Evolutionary conservation across 2,329 filamentous ascomycete genomes (phyloP).

Genomic region (Trichoderma cornu-damae): DNA sequence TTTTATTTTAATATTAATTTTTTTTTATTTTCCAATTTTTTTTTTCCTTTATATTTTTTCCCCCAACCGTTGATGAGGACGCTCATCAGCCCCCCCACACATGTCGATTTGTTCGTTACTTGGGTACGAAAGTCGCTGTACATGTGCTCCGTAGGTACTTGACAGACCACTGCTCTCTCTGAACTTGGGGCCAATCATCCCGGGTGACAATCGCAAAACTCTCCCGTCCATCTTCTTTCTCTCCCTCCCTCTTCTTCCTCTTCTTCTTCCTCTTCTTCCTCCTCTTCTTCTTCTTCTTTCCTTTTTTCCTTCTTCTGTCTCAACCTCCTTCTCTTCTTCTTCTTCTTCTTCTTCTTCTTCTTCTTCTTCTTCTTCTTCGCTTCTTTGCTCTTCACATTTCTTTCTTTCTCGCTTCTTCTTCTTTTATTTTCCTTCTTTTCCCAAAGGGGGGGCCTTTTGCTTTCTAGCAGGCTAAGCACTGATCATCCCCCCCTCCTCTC

Average conservation of each 20-base stretch:
- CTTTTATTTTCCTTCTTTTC: not conserved
- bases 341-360: not conserved
- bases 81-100: conserved; percentile 5
- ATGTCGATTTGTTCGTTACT: conserved; percentile 2
- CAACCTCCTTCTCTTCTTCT: not conserved
- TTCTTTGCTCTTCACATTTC: not conserved
- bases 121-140: not conserved
- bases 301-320: conserved; percentile 13
- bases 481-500: conserved; percentile 11
- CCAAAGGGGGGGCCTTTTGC: conserved; percentile 7
- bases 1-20: too few relatives aligned
- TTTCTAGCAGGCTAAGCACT: not conserved
- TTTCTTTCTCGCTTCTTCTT: not conserved
- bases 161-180: not conserved
- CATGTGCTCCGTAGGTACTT: not conserved
- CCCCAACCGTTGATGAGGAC: not conserved
- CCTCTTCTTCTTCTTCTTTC: too few relatives aligned
- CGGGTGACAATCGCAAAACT: conserved; percentile 19
- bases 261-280: conserved; percentile 19
- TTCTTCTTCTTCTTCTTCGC: not conserved
- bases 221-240: conserved; percentile 5
- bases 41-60: too few relatives aligned
- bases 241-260: conserved; percentile 19
- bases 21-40: too few relatives aligned
- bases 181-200: conserved; percentile 12